Conservation (phyloP, 805 yeast species). For the Teunomyces tritomae region DNA sequence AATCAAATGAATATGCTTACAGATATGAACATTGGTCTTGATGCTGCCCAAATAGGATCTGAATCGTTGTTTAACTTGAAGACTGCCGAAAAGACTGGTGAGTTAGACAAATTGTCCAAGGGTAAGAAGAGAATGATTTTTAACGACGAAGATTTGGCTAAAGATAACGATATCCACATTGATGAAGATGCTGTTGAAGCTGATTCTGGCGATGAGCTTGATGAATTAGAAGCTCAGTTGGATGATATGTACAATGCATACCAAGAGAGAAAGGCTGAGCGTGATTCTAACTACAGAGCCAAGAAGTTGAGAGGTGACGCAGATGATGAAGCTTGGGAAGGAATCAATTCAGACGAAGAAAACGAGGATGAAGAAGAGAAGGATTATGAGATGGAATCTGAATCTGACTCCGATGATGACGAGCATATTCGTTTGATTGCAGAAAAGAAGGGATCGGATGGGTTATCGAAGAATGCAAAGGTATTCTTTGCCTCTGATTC, state of each 20-base stretch:
- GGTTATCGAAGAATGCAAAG: conserved; percentile 34
- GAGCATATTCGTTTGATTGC: conserved; percentile 64
- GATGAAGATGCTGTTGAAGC: conserved; percentile 31
- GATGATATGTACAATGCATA: conserved; percentile 77
- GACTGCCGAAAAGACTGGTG: conserved; percentile 85
- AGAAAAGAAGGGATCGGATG: conserved; percentile 37
- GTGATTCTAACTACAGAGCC: conserved; percentile 67
- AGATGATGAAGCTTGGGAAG: conserved; percentile 77
- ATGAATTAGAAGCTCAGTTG: conserved; percentile 75
- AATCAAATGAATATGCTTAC: conserved; percentile 96
- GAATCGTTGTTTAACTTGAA: conserved; percentile 80
- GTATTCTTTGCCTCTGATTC: conserved; percentile 40
- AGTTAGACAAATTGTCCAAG: conserved; percentile 64
- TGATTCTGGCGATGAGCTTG: conserved; percentile 52
- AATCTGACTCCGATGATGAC: conserved; percentile 62
- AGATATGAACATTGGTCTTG: conserved; percentile 89
- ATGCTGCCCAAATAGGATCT: conserved; percentile 78
- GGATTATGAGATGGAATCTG: conserved; percentile 45
- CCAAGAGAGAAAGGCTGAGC: conserved; percentile 64
- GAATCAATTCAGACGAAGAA: conserved; percentile 52
- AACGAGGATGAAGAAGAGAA: conserved; percentile 38
- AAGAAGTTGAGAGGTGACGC: conserved; percentile 72
- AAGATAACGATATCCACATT: conserved; percentile 56
- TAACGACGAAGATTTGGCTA: conserved; percentile 49
- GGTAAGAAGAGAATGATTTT: conserved; percentile 73